phyloP scores from a whole-genome alignment of 2,329 filamentous ascomycete species.

The Ascochyta pisi region DNA sequence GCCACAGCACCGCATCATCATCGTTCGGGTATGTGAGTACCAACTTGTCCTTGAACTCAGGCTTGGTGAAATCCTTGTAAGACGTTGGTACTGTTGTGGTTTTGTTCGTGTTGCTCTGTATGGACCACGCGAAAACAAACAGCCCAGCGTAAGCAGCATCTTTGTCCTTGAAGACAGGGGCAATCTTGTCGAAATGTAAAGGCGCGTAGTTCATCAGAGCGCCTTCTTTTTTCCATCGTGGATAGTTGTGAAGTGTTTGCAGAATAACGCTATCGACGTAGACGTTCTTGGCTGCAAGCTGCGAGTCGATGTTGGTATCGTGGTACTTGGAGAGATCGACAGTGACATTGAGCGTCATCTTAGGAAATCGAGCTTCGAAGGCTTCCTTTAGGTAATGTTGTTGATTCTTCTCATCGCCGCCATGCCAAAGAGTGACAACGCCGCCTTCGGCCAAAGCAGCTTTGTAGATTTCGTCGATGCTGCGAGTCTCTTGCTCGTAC shows the following conservation, averaged over 20 bases:
- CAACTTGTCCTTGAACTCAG: conserved; percentile 62
- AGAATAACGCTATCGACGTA: conserved; percentile 56
- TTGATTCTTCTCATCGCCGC: conserved; percentile 56
- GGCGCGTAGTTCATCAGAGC: conserved; percentile 60
- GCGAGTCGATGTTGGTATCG: conserved; percentile 56
- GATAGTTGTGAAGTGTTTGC: conserved; percentile 61
- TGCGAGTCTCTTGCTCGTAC: conserved; percentile 52
- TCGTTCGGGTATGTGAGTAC: conserved; percentile 65
- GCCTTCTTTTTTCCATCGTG: conserved; percentile 58
- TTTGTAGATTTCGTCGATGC: conserved; percentile 58
- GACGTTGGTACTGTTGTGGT: conserved; percentile 42
- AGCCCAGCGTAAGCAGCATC: conserved; percentile 55
- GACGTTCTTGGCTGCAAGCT: conserved; percentile 47
- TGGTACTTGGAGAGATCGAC: conserved; percentile 65
- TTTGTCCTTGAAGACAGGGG: conserved; percentile 52
- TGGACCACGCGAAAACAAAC: conserved; percentile 47
- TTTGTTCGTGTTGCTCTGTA: conserved; percentile 49
- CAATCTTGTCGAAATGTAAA: conserved; percentile 54
- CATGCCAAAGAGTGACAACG: conserved; percentile 57
- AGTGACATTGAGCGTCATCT: conserved; percentile 60
- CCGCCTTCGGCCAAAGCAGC: conserved; percentile 58
- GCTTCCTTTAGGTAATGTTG: conserved; percentile 51
- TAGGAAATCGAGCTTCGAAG: conserved; percentile 58
- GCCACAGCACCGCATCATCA: conserved; percentile 62
- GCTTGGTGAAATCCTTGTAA: conserved; percentile 56